Evolutionary conservation across 1,284 basidiomycete genomes (phyloP).

Genomic region (Ustilago shanxiensis): DNA sequence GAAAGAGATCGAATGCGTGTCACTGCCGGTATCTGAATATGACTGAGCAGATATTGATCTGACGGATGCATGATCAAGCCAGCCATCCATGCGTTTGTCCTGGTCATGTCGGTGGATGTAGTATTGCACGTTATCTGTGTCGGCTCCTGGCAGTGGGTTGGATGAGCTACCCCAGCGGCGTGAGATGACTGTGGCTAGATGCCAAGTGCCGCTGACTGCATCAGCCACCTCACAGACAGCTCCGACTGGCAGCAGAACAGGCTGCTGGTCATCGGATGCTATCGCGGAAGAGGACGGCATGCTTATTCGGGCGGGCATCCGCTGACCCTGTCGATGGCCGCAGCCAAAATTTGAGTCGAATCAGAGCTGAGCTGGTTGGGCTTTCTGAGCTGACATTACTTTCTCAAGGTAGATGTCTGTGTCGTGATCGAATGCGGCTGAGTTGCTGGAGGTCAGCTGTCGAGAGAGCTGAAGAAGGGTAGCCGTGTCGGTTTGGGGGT

Average conservation of each 20-base stretch:
- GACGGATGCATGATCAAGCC: conserved; percentile 34
- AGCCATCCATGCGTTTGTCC: conserved; percentile 51
- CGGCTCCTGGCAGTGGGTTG: conserved; percentile 16
- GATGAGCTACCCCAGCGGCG: conserved; percentile 37
- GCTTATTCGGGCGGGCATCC: conserved; percentile 1
- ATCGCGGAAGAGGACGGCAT: conserved; percentile 20
- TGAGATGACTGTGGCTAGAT: conserved; percentile 26
- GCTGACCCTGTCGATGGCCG: neutral
- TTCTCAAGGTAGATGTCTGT: neutral
- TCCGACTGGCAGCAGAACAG: conserved; percentile 28
- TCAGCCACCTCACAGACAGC: conserved; percentile 38
- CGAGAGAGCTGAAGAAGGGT: neutral
- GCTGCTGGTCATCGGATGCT: conserved; percentile 14
- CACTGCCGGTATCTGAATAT: neutral
- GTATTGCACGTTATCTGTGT: conserved; percentile 34
- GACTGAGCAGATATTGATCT: conserved; percentile 4
- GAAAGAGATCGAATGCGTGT: neutral
- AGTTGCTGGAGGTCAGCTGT: neutral
- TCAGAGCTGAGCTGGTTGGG: neutral
- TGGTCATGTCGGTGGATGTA: conserved; percentile 47
- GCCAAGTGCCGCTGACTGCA: conserved; percentile 10
- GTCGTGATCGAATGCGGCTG: neutral
- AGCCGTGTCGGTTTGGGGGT: neutral
- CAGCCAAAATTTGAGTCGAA: neutral
- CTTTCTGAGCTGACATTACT: neutral